Percentiles rank a stretch among this genome's conserved stretches.
phyloP scores from a whole-genome alignment of 495 filamentous ascomycete species.

The Xylaria grammica region DNA sequence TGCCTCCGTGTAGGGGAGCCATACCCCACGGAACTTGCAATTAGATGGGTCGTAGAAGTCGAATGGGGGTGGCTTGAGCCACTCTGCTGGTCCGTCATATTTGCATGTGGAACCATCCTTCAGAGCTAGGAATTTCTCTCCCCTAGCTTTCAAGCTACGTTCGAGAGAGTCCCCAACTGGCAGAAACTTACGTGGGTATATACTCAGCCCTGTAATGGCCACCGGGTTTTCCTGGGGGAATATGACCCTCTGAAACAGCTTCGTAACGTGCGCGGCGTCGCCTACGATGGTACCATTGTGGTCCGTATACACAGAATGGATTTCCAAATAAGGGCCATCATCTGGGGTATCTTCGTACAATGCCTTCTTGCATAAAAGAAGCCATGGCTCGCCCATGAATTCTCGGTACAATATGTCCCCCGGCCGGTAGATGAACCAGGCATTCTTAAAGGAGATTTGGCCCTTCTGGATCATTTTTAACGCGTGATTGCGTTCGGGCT shows the following conservation, averaged over 20 bases:
- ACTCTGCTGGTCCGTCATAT: conserved; percentile 33
- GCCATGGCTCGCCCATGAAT: conserved; percentile 37
- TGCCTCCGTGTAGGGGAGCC: conserved; percentile 35
- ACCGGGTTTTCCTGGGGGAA: conserved; percentile 33
- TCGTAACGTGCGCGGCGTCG: conserved; percentile 17
- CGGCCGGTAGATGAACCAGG: conserved; percentile 48
- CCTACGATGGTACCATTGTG: conserved; percentile 28
- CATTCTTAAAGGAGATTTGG: conserved; percentile 36
- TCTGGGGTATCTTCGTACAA: conserved; percentile 29
- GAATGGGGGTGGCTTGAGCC: conserved; percentile 33
- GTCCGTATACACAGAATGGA: conserved; percentile 34
- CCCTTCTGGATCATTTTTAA: conserved; percentile 35
- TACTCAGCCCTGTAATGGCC: conserved; percentile 28
- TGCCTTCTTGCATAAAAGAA: conserved; percentile 35
- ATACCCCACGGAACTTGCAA: conserved; percentile 32
- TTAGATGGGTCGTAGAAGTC: conserved; percentile 28
- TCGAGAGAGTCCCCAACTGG: conserved; percentile 31
- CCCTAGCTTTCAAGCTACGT: conserved; percentile 22
- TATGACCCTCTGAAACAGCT: conserved; percentile 23
- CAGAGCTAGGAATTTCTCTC: conserved; percentile 30
- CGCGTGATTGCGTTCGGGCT: conserved; percentile 33
- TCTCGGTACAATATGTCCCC: conserved; percentile 37
- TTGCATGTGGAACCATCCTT: conserved; percentile 28
- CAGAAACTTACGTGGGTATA: conserved; percentile 30
- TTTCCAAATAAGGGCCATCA: conserved; percentile 31